Percentiles rank a stretch among this genome's conserved stretches.
Evolutionary conservation across 1,284 basidiomycete species (phyloP).

Genomic region (Boletus hoseneyae): DNA sequence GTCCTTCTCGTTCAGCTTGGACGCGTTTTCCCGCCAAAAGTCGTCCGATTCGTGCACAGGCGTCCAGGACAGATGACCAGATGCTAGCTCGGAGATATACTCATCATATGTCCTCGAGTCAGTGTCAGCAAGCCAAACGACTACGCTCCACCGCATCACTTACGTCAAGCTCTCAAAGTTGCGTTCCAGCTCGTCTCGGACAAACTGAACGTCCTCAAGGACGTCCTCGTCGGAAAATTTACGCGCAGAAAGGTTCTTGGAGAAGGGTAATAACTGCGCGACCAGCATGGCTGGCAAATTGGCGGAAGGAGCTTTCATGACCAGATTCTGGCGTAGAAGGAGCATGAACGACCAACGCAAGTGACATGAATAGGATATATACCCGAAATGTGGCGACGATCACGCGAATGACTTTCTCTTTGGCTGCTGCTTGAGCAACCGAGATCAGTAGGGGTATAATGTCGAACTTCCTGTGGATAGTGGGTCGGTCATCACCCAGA

Average conservation of each 20-base stretch:
- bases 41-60: constrained; percentile 95
- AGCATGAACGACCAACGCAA: constrained; percentile 2
- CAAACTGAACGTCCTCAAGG: constrained; percentile 84
- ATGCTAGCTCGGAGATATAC: constrained; percentile 87
- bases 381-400: constrained; percentile 90
- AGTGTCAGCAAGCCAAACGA: neutral
- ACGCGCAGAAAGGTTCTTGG: constrained; percentile 77
- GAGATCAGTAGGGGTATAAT: constrained; percentile 85
- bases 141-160: constrained; percentile 23
- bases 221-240: constrained; percentile 97
- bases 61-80: constrained; percentile 91
- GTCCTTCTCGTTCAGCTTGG: constrained; percentile 78
- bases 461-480: constrained; percentile 70
- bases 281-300: constrained; percentile 95
- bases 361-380: constrained; percentile 9
- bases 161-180: constrained; percentile 89
- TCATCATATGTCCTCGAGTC: constrained; percentile 87
- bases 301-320: constrained; percentile 73
- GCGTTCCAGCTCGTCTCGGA: constrained; percentile 77
- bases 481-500: neutral
- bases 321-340: constrained; percentile 64
- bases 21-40: constrained; percentile 97
- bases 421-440: constrained; percentile 86
- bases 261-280: constrained; percentile 81
- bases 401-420: constrained; percentile 98